Percentiles rank a stretch among this genome's conserved stretches.
Evolutionary conservation across 2,329 filamentous ascomycete genomes (phyloP).

Genomic region (Akanthomyces lecanii): DNA sequence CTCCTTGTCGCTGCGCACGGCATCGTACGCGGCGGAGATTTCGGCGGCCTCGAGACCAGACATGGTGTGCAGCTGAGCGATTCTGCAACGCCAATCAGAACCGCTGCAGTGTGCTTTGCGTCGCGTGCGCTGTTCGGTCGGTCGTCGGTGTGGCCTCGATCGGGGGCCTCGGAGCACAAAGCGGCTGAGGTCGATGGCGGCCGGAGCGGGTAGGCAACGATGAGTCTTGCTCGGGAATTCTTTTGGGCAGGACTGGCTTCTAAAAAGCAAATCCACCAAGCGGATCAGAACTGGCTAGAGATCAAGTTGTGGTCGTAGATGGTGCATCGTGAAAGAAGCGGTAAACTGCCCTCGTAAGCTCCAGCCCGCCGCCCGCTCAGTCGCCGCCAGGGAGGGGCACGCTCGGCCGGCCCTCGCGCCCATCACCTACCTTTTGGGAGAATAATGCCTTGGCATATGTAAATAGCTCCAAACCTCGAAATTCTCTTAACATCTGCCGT

Average conservation of each 20-base stretch:
- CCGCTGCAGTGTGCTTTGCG: background rate
- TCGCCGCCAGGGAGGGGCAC: conserved; percentile 9
- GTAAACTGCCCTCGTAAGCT: conserved; percentile 11
- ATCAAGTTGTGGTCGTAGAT: background rate
- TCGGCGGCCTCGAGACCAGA: conserved; percentile 55
- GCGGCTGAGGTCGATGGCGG: background rate
- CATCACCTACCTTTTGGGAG: background rate
- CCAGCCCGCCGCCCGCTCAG: background rate
- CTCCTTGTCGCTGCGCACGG: conserved; percentile 63
- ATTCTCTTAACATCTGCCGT: too few relatives aligned
- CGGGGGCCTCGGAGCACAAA: background rate
- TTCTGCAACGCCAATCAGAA: too few relatives aligned
- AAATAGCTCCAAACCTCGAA: too few relatives aligned
- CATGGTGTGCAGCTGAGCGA: conserved; percentile 35
- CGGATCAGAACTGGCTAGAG: background rate
- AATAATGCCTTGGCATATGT: background rate
- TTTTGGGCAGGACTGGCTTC: background rate
- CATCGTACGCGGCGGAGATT: conserved; percentile 60
- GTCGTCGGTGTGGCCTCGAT: background rate
- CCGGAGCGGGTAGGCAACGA: background rate
- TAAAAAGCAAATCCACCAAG: too few relatives aligned
- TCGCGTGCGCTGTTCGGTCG: background rate
- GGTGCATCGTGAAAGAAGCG: conserved; percentile 5
- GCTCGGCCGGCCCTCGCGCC: background rate
- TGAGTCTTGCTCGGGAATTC: background rate